Conservation (phyloP, 257 asterid genomes). For the Prunella vulgaris region DNA sequence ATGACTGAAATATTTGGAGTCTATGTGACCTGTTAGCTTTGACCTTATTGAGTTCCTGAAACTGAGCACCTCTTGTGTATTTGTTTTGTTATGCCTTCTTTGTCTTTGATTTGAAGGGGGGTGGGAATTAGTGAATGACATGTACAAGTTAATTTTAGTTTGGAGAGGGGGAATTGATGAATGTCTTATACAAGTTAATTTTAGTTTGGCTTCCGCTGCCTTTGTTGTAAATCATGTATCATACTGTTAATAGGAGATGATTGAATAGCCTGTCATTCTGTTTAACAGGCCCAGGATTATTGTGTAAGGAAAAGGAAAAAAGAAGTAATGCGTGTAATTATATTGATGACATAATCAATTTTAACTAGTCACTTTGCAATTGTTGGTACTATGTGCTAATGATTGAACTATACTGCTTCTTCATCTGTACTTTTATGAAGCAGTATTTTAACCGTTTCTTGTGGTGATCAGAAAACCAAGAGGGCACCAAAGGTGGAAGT, state of each 20-base stretch:
- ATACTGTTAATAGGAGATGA: background rate
- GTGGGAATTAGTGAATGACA: too few relatives aligned
- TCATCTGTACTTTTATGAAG: background rate
- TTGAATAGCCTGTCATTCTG: background rate
- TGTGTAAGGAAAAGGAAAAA: background rate
- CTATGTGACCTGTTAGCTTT: background rate
- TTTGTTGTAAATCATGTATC: background rate
- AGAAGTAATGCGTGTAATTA: background rate
- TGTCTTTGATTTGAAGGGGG: background rate
- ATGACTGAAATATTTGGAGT: background rate
- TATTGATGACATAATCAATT: background rate
- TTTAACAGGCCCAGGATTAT: background rate
- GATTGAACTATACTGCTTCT: background rate
- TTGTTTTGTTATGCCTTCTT: background rate
- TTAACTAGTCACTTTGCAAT: background rate
- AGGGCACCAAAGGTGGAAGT: conserved; percentile 94
- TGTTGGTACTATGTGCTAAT: background rate
- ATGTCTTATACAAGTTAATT: background rate
- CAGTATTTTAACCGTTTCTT: background rate
- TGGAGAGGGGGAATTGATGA: background rate
- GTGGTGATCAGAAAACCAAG: conserved; percentile 65
- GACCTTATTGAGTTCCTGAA: background rate
- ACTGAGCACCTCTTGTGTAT: background rate
- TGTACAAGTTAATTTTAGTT: too few relatives aligned
- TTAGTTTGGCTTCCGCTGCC: background rate